Conservation (phyloP, 108 stramenopile species). For the Pseudonitzschia pungens region DNA sequence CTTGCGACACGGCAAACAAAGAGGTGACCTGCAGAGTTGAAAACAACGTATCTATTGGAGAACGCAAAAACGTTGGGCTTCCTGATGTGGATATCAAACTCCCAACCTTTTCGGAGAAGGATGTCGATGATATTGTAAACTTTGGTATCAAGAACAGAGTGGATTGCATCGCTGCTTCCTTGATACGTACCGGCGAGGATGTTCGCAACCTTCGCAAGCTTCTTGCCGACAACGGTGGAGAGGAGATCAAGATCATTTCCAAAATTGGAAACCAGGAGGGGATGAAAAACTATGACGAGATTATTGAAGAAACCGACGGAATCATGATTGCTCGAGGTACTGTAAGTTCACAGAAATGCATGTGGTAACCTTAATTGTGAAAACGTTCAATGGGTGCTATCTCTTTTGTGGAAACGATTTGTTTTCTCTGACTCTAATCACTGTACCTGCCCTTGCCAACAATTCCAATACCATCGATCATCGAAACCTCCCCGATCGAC, state of each 20-base stretch:
- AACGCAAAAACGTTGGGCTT: slow-evolving; percentile 92
- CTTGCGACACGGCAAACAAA: slow-evolving; percentile 47
- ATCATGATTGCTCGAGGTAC: slow-evolving; percentile 99
- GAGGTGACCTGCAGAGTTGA: slow-evolving; percentile 71
- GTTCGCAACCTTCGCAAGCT: slow-evolving; percentile 85
- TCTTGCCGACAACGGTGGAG: slow-evolving; percentile 78
- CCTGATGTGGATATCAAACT: slow-evolving; percentile 86
- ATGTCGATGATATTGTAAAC: slow-evolving; percentile 90
- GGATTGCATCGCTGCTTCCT: slow-evolving; percentile 97
- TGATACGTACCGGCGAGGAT: slow-evolving; percentile 89
- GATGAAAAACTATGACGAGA: slow-evolving; percentile 89
- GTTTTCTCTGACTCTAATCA: no score
- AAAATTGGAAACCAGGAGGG: slow-evolving; percentile 98
- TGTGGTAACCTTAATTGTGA: not conserved
- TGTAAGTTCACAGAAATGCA: slow-evolving; percentile 68
- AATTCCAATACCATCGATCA: no score
- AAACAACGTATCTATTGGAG: slow-evolving; percentile 80
- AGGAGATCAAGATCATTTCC: slow-evolving; percentile 93
- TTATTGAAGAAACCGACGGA: slow-evolving; percentile 89
- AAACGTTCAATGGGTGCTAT: not conserved
- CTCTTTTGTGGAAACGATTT: no score
- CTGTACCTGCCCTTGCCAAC: no score
- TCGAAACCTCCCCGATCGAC: no score
- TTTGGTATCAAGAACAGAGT: slow-evolving; percentile 89
- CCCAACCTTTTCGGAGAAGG: slow-evolving; percentile 89